phyloP scores from a whole-genome alignment of 371 early-diverging fungal genomes.

The Blakeslea trispora region DNA sequence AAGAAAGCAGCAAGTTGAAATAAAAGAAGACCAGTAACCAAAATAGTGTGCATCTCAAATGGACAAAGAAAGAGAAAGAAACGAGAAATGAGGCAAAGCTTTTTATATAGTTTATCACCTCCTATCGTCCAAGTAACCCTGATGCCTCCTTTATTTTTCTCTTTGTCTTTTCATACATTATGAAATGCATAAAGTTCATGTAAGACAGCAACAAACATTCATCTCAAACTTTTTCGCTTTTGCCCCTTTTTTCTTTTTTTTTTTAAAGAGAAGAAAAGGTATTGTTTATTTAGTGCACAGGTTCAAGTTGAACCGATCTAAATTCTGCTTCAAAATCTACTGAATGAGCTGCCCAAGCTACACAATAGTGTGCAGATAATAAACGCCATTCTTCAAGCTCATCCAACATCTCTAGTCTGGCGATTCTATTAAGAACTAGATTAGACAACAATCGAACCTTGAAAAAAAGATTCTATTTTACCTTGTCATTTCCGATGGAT shows the following conservation, averaged over 20 bases:
- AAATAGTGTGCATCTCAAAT: conserved; percentile 1
- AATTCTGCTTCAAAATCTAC: conserved; percentile 15
- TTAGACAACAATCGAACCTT: too few species aligned
- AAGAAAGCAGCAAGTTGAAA: conserved; percentile 16
- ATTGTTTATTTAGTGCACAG: too few species aligned
- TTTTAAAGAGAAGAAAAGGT: too few species aligned
- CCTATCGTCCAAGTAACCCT: too few species aligned
- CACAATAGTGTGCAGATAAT: conserved; percentile 85
- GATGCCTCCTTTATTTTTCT: too few species aligned
- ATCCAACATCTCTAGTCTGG: conserved; percentile 84
- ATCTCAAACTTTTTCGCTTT: too few species aligned
- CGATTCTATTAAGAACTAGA: conserved; percentile 60
- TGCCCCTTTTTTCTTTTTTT: too few species aligned
- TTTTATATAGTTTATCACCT: not conserved
- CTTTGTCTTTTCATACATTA: too few species aligned
- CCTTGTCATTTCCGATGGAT: conserved; percentile 55
- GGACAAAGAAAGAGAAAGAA: not conserved
- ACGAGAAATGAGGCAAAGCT: not conserved
- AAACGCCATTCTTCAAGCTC: conserved; percentile 94
- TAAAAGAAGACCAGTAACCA: conserved; percentile 3
- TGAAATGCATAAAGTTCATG: too few species aligned
- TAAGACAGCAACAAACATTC: too few species aligned
- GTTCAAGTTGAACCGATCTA: conserved; percentile 1
- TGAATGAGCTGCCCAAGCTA: conserved; percentile 74
- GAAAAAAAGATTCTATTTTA: too few species aligned